A percentile compares a stretch with the other conserved stretches of the same genome.
These are phyloP conservation scores for Trichophyton benhamiae DNA, from an alignment of 2,329 filamentous ascomycete species.

Conservation along the genomic window DNA sequence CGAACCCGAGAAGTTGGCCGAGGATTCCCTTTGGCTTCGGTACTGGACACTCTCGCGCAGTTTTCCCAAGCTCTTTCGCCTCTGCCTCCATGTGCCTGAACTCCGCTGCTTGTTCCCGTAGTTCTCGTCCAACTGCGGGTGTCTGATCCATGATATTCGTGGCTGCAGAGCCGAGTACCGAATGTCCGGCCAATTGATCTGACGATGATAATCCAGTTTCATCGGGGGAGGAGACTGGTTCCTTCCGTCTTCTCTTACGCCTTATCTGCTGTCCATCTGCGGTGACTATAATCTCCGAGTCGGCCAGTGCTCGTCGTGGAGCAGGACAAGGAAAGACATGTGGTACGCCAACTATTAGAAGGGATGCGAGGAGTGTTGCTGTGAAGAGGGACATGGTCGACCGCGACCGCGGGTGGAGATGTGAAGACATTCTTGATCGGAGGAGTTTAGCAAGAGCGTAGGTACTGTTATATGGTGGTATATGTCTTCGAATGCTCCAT, in stretches of 20 bases:
- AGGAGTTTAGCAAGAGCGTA: neutral
- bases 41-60: conserved; percentile 70
- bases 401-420: conserved; percentile 85
- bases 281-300: conserved; percentile 42
- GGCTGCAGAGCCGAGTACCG: neutral
- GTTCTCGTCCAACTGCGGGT: neutral
- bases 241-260: conserved; percentile 27
- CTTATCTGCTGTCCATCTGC: conserved; percentile 32
- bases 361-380: conserved; percentile 77
- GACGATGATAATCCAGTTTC: neutral
- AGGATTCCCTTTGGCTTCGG: conserved; percentile 76
- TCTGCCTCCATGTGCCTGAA: conserved; percentile 33
- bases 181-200: neutral
- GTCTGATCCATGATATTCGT: neutral
- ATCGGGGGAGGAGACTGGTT: conserved; percentile 13
- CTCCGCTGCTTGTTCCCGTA: conserved; percentile 32
- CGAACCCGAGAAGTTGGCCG: conserved; percentile 63
- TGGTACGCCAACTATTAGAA: conserved; percentile 81
- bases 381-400: conserved; percentile 92
- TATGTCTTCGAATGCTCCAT: neutral
- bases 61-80: conserved; percentile 29
- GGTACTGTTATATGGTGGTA: neutral
- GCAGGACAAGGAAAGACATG: conserved; percentile 87
- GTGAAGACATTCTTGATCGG: conserved; percentile 51
- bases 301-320: conserved; percentile 60